Base-by-base conservation (phyloP, 345 rosid genomes). In the Eucalyptus paniculata region DNA sequence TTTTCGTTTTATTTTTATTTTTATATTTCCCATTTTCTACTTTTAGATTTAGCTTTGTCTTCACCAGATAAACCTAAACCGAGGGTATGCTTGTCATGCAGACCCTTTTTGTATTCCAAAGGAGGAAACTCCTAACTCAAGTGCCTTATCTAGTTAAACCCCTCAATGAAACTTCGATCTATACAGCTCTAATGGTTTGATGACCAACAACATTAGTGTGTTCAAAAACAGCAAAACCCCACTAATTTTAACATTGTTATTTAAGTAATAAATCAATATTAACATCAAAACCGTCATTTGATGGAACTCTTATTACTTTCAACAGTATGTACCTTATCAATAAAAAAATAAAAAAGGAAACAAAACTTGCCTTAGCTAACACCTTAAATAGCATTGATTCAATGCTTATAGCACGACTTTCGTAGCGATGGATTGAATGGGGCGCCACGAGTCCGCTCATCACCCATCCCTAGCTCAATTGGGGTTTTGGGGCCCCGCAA, bases 401-500 rank as follows among this genome's bases (percentile, higher is more conserved):
- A 44, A 44, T 44, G 10, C 10, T 19, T 72, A 37, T 72, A 19
- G 12, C 26, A 32, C 0, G 23, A 67, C 80, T 67, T 21, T 67
- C 7, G 7, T 72, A 19, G 12, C 2, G 8, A 2, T 72, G 83
- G 83, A 72, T 72, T 1, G 9, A 37, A 23, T 37, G 7, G 1
- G n/a, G n/a, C n/a, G n/a, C n/a, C n/a, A n/a, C n/a, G n/a, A n/a
- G n/a, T n/a, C n/a, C n/a, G n/a, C n/a, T n/a, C n/a, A n/a, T n/a
- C n/a, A n/a, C n/a, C n/a, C n/a, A n/a, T n/a, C n/a, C n/a, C n/a
- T n/a, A n/a, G n/a, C n/a, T n/a, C n/a, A n/a, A n/a, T n/a, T n/a
- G n/a, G n/a, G n/a, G n/a, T n/a, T n/a, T n/a, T n/a, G n/a, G n/a
- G 8, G 16, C 45, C 3, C 45, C 0, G 5, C 8, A 5, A 72